These are phyloP conservation scores for Yamadazyma scolyti DNA, from an alignment of 805 yeast genomes.

Conservation along the genomic window DNA sequence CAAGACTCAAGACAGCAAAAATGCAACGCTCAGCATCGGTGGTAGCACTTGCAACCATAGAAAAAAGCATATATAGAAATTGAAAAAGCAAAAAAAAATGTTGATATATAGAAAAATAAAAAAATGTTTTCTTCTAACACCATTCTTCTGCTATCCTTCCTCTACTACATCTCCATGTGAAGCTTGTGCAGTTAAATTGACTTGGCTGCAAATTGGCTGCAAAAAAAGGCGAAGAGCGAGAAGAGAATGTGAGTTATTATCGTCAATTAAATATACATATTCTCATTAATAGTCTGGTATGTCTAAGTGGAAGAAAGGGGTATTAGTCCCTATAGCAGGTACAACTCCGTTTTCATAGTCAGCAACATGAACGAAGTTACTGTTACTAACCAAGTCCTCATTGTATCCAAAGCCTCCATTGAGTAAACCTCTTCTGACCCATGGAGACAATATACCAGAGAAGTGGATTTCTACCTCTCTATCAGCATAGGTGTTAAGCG, in stretches of 20 bases:
- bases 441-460: conserved; percentile 77
- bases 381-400: conserved; percentile 37
- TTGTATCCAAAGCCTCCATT: conserved; percentile 74
- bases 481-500: conserved; percentile 71
- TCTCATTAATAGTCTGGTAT: conserved; percentile 51
- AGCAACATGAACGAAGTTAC: conserved; percentile 39
- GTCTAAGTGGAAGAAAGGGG: conserved; percentile 77
- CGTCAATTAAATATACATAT: too few species aligned
- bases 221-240: conserved; percentile 1
- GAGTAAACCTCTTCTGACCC: conserved; percentile 77
- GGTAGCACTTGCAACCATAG: too few species aligned
- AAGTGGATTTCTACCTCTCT: conserved; percentile 87
- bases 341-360: conserved; percentile 28
- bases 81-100: too few species aligned
- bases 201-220: background rate
- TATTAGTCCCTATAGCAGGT: conserved; percentile 59
- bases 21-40: too few species aligned
- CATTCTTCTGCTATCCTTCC: too few species aligned
- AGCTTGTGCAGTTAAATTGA: too few species aligned
- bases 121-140: too few species aligned
- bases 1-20: too few species aligned
- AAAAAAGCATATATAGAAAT: too few species aligned
- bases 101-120: too few species aligned
- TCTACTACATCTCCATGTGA: too few species aligned
- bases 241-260: background rate